These are phyloP conservation scores for Hippophae rhamnoides DNA, from an alignment of 306 rosid genomes.

Conservation along the genomic window DNA sequence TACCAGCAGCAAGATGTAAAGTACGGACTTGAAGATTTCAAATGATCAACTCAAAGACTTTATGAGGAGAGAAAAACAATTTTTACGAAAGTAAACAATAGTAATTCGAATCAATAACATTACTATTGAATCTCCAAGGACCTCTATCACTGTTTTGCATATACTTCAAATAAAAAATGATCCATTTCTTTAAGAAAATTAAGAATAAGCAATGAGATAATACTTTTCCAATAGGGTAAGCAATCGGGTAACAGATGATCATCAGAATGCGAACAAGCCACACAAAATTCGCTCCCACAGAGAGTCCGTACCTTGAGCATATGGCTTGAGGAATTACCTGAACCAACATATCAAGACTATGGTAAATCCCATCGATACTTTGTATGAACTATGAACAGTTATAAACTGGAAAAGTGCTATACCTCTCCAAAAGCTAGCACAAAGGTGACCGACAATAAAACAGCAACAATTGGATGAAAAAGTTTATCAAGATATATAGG, in stretches of 20 bases:
- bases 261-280: constrained; percentile 72
- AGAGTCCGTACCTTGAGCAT: constrained; percentile 69
- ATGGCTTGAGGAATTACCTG: constrained; percentile 92
- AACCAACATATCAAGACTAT: constrained; percentile 13
- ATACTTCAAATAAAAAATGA: too few relatives aligned
- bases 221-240: constrained; percentile 84
- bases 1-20: neutral
- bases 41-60: neutral
- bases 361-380: constrained; percentile 20
- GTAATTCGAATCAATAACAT: too few relatives aligned
- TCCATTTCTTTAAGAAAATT: neutral
- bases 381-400: neutral
- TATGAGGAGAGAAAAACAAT: neutral
- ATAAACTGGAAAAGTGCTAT: constrained; percentile 6
- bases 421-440: constrained; percentile 86
- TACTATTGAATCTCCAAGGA: too few relatives aligned
- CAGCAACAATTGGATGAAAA: constrained; percentile 71
- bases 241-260: constrained; percentile 71
- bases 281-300: constrained; percentile 67
- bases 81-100: too few relatives aligned
- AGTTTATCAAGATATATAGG: constrained; percentile 71
- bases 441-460: constrained; percentile 71
- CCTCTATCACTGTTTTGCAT: too few relatives aligned
- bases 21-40: neutral
- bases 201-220: neutral